Percentiles rank a stretch among this genome's conserved stretches.
Conservation (phyloP, 2,329 filamentous ascomycete genomes). For the Fusarium virguliforme region DNA sequence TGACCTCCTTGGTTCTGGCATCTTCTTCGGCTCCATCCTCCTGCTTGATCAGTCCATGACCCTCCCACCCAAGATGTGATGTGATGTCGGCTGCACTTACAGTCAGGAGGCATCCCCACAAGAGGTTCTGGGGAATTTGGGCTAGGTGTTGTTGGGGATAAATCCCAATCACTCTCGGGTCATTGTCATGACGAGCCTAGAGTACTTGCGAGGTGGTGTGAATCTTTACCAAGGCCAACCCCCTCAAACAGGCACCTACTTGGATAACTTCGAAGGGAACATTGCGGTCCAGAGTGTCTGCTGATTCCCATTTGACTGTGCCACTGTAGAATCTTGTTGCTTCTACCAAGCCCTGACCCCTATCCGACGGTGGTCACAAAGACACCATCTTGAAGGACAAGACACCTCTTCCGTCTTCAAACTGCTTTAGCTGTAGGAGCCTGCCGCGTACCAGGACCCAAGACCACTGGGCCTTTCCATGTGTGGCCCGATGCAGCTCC, state of each 20-base stretch:
- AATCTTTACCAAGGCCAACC: neutral
- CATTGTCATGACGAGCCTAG: neutral
- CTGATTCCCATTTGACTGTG: neutral
- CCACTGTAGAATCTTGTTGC: neutral
- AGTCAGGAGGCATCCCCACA: neutral
- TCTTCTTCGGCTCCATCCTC: neutral
- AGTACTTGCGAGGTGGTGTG: neutral
- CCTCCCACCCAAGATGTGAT: neutral
- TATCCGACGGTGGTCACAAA: neutral
- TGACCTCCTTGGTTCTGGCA: neutral
- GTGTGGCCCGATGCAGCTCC: neutral
- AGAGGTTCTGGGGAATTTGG: neutral
- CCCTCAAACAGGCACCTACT: neutral
- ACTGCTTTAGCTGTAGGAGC: neutral
- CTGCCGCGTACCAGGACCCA: neutral
- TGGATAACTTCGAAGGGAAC: neutral
- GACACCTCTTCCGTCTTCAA: neutral
- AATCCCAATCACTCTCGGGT: too few species aligned
- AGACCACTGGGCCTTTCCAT: neutral
- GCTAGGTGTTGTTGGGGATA: neutral
- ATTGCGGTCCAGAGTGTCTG: neutral
- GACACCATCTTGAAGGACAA: neutral
- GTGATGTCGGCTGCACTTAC: neutral
- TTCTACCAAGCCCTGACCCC: neutral
- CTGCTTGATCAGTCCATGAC: conserved; percentile 8